Conservation (phyloP, 768 basidiomycete genomes). For the Amanita thiersii region DNA sequence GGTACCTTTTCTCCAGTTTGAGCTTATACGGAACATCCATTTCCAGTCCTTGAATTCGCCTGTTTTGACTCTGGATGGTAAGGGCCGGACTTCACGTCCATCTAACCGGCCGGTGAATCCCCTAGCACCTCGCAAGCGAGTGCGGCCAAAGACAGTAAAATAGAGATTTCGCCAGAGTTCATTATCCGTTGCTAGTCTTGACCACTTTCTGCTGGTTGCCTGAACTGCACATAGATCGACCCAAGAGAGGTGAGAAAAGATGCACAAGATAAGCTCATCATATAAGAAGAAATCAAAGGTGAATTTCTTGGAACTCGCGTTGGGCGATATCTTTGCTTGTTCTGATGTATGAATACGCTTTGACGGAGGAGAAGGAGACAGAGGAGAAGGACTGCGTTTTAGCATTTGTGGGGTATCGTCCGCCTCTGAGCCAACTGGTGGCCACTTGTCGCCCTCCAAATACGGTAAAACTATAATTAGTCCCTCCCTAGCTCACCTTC, state of each 20-base stretch:
- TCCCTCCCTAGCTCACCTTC: constrained; percentile 36
- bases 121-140: constrained; percentile 57
- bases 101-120: constrained; percentile 52
- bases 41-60: constrained; percentile 60
- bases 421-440: neutral
- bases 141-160: constrained; percentile 54
- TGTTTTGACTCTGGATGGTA: constrained; percentile 44
- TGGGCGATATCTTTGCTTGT: constrained; percentile 6
- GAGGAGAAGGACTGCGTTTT: constrained; percentile 44
- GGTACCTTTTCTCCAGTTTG: constrained; percentile 75
- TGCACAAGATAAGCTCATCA: constrained; percentile 68
- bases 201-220: constrained; percentile 56
- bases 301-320: constrained; percentile 11
- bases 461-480: constrained; percentile 29
- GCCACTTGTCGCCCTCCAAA: neutral
- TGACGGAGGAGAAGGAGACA: constrained; percentile 41
- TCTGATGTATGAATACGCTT: constrained; percentile 40
- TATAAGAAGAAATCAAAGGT: constrained; percentile 54
- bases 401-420: constrained; percentile 26
- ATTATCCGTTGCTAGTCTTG: constrained; percentile 57
- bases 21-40: constrained; percentile 80
- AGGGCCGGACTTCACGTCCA: constrained; percentile 47
- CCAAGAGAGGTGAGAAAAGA: constrained; percentile 66
- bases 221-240: constrained; percentile 61
- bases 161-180: constrained; percentile 71